Conservation (phyloP, 176 grass and related monocot genomes). For the Guadua angustifolia region DNA sequence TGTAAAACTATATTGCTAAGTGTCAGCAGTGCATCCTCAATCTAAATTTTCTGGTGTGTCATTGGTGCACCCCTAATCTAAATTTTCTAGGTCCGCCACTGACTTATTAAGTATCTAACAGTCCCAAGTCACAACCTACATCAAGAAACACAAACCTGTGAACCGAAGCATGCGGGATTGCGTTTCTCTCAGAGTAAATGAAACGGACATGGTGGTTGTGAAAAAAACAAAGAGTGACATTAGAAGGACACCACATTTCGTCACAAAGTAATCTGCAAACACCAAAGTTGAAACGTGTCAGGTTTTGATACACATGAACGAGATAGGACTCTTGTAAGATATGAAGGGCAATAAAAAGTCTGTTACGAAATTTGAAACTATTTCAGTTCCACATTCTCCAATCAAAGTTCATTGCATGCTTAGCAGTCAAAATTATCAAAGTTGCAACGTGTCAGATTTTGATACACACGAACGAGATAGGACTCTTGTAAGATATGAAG, state of each 20-base stretch:
- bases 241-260: slow-evolving; percentile 93
- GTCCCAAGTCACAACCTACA: slow-evolving; percentile 16
- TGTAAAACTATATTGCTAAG: too few relatives aligned
- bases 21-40: too few relatives aligned
- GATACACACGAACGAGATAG: too few relatives aligned
- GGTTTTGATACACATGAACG: slow-evolving; percentile 40
- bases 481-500: too few relatives aligned
- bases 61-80: too few relatives aligned
- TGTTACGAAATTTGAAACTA: neutral
- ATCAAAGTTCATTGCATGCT: slow-evolving; percentile 11
- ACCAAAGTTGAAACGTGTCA: slow-evolving; percentile 42
- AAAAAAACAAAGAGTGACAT: slow-evolving; percentile 99
- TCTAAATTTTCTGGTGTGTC: too few relatives aligned
- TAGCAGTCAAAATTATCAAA: neutral
- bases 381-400: slow-evolving; percentile 8
- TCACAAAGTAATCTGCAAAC: slow-evolving; percentile 92
- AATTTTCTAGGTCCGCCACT: too few relatives aligned
- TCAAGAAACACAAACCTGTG: slow-evolving; percentile 72
- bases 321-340: slow-evolving; percentile 23
- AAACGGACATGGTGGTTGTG: slow-evolving; percentile 99
- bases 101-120: slow-evolving; percentile 13
- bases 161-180: slow-evolving; percentile 98
- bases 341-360: slow-evolving; percentile 20
- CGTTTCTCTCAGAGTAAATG: slow-evolving; percentile 97
- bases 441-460: too few relatives aligned